Percentiles rank a stretch among this genome's conserved stretches.
phyloP scores from a whole-genome alignment of 2,329 filamentous ascomycete species.

The Calonectria multiphialidica region DNA sequence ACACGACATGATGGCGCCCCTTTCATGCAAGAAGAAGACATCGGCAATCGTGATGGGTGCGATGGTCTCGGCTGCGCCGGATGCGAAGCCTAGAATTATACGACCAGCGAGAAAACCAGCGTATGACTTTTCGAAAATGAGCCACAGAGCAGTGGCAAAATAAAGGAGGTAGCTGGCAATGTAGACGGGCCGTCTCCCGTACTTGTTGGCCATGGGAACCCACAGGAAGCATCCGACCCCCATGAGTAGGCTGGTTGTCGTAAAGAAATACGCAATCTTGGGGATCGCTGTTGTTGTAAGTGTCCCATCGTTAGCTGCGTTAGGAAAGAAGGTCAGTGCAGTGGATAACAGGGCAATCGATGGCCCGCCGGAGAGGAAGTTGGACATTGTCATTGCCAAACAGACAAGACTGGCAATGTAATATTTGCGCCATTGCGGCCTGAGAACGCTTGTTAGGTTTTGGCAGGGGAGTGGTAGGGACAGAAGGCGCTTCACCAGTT shows the following conservation, averaged over 20 bases:
- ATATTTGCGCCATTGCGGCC: slow-evolving; percentile 60
- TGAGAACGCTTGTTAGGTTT: slow-evolving; percentile 33
- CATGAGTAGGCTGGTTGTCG: slow-evolving; percentile 58
- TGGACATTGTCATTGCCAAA: slow-evolving; percentile 66
- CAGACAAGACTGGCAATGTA: slow-evolving; percentile 64
- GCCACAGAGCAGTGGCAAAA: slow-evolving; percentile 55
- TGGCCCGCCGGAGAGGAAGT: slow-evolving; percentile 68
- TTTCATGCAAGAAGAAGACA: slow-evolving; percentile 68
- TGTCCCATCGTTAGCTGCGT: slow-evolving; percentile 42
- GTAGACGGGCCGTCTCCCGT: slow-evolving; percentile 57
- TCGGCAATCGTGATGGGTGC: slow-evolving; percentile 66
- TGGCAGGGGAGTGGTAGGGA: slow-evolving; percentile 23
- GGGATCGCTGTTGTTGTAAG: slow-evolving; percentile 51
- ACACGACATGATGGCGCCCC: slow-evolving; percentile 63
- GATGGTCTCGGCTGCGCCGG: slow-evolving; percentile 65
- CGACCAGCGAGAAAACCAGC: slow-evolving; percentile 58
- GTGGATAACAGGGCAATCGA: slow-evolving; percentile 63
- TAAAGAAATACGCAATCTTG: slow-evolving; percentile 65
- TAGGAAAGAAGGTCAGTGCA: slow-evolving; percentile 60
- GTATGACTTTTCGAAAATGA: slow-evolving; percentile 56
- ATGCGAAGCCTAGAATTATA: slow-evolving; percentile 64
- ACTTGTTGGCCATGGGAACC: slow-evolving; percentile 60
- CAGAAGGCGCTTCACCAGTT: slow-evolving; percentile 57
- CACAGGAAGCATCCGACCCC: slow-evolving; percentile 56
- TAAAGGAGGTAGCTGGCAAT: slow-evolving; percentile 59